Conservation (phyloP, 768 basidiomycete genomes). For the Erythrobasidium yunnanense region DNA sequence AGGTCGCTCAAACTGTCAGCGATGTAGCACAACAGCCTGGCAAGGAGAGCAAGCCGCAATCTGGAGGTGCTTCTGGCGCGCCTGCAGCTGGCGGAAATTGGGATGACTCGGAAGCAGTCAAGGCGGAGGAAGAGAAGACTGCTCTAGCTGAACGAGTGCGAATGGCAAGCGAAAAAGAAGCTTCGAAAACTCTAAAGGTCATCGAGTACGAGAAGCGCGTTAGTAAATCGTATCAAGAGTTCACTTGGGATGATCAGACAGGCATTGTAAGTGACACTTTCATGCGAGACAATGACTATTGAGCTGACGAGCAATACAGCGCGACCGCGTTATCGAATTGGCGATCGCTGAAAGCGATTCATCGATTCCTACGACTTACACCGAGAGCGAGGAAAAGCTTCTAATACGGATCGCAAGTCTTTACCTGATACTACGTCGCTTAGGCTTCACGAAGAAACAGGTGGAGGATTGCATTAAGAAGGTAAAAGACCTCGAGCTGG, state of each 20-base stretch:
- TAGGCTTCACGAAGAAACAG: constrained; percentile 61
- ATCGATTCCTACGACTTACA: not conserved
- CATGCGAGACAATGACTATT: not conserved
- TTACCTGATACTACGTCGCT: constrained; percentile 64
- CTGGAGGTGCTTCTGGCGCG: too few species aligned
- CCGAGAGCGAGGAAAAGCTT: constrained; percentile 61
- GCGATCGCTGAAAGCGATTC: constrained; percentile 4
- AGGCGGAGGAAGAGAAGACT: not conserved
- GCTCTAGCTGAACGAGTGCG: constrained; percentile 12
- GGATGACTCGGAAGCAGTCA: constrained; percentile 13
- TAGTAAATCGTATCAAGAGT: not conserved
- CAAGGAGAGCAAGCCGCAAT: not conserved
- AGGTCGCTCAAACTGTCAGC: not conserved
- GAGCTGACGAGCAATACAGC: not conserved
- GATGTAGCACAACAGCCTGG: not conserved
- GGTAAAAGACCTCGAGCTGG: constrained; percentile 61
- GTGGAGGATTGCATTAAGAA: constrained; percentile 61
- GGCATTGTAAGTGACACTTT: constrained; percentile 2
- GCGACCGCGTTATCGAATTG: not conserved
- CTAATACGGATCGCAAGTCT: constrained; percentile 62
- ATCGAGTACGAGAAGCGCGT: constrained; percentile 23
- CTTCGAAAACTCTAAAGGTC: constrained; percentile 2
- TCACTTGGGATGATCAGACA: constrained; percentile 15
- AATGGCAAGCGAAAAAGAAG: constrained; percentile 9
- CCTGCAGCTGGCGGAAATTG: too few species aligned